A percentile compares a stretch with the other conserved stretches of the same genome.
Conservation (phyloP, 176 grass and related monocot genomes). For the Aegilops tauschii region DNA sequence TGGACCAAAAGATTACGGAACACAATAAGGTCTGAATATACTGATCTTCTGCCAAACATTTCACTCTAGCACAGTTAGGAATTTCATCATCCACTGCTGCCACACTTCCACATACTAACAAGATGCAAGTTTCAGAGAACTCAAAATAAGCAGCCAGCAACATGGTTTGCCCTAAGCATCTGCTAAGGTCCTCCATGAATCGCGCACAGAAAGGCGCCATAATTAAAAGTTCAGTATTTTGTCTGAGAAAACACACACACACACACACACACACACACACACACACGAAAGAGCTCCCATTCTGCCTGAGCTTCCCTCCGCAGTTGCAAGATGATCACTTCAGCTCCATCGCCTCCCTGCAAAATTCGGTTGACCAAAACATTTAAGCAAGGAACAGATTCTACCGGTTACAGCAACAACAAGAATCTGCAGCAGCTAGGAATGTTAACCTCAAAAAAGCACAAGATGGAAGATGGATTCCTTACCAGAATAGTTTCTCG, state of each 20-base stretch:
- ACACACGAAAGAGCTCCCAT: too few relatives aligned
- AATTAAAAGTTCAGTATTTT: background rate
- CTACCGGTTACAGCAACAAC: background rate
- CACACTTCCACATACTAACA: background rate
- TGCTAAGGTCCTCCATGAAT: background rate
- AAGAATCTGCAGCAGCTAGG: background rate
- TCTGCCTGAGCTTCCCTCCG: too few relatives aligned
- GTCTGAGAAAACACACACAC: background rate
- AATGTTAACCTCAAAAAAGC: background rate
- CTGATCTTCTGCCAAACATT: background rate
- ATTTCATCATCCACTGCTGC: background rate
- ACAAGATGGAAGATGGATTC: background rate
- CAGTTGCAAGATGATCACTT: background rate
- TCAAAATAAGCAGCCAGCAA: background rate
- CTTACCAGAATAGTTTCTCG: slow-evolving; percentile 26
- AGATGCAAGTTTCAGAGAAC: background rate
- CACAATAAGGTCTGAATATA: too few relatives aligned
- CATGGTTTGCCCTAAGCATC: background rate
- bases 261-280: background rate
- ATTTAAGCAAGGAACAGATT: background rate
- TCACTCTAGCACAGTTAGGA: background rate
- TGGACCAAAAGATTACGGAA: too few relatives aligned
- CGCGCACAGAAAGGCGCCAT: background rate
- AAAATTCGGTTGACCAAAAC: background rate
- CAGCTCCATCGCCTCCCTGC: background rate